Evolutionary conservation across 208 protist genomes (phyloP).

Genomic region (Acanthamoeba castellanii): DNA sequence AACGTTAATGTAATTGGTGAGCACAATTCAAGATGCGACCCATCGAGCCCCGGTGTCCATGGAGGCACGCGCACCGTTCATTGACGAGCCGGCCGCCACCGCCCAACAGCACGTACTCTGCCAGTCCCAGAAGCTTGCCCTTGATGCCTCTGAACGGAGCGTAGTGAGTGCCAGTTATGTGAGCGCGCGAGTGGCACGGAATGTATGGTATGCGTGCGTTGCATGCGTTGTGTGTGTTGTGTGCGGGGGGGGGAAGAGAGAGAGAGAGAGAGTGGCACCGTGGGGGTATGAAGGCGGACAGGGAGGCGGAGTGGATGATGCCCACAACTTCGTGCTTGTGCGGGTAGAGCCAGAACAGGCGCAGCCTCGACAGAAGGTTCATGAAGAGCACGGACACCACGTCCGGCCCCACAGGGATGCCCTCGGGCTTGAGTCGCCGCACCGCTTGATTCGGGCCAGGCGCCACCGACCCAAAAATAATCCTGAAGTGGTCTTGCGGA

Average conservation of each 20-base stretch:
- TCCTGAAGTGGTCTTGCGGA: neutral
- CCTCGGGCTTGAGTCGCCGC: neutral
- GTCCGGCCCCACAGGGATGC: neutral
- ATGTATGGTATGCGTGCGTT: too few species aligned
- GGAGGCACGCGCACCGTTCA: neutral
- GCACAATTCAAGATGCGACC: neutral
- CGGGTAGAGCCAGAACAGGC: constrained; percentile 37
- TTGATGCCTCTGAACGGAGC: neutral
- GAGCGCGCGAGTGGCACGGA: neutral
- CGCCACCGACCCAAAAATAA: neutral
- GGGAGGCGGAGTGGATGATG: constrained; percentile 15
- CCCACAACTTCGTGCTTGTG: constrained; percentile 27
- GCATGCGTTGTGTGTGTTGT: too few species aligned
- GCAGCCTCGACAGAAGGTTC: constrained; percentile 11
- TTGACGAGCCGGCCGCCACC: neutral
- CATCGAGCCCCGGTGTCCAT: neutral
- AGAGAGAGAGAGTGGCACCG: neutral
- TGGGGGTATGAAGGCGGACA: neutral
- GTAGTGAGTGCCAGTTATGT: neutral
- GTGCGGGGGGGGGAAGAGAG: too few species aligned
- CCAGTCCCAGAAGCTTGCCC: neutral
- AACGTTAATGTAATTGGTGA: neutral
- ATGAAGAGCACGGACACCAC: constrained; percentile 16
- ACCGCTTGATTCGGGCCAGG: neutral
- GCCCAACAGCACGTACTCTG: neutral